Evolutionary conservation across 192 early-diverging fungal genomes (phyloP).

Genomic region (Irineochytrium annulatum): DNA sequence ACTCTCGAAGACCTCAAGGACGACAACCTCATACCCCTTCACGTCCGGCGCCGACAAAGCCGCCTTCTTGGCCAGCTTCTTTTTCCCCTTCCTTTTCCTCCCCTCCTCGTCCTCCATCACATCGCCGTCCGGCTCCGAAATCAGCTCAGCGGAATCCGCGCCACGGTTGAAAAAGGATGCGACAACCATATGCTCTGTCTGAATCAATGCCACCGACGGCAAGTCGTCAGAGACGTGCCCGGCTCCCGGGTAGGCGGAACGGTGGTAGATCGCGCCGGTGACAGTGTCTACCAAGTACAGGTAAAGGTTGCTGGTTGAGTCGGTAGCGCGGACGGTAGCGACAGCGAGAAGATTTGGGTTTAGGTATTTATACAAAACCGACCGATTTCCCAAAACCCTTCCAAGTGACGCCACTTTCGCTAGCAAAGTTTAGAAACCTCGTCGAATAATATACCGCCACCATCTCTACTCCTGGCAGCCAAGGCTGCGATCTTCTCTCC

Average conservation of each 20-base stretch:
- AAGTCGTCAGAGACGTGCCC: conserved; percentile 20
- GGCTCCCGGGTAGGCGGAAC: conserved; percentile 53
- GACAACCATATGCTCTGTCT: conserved; percentile 85
- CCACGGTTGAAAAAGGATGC: conserved; percentile 88
- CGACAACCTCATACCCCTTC: conserved; percentile 75
- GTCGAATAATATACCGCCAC: conserved; percentile 8
- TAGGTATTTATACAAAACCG: conserved; percentile 98
- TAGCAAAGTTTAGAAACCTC: not conserved
- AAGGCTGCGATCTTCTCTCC: conserved; percentile 41
- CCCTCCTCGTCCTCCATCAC: conserved; percentile 16
- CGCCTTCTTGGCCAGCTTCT: conserved; percentile 10
- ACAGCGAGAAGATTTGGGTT: conserved; percentile 87
- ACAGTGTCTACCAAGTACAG: conserved; percentile 87
- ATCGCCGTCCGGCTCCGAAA: conserved; percentile 9
- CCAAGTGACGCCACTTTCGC: conserved; percentile 84
- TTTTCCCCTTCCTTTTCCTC: conserved; percentile 9
- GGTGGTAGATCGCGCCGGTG: conserved; percentile 77
- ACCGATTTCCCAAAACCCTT: conserved; percentile 88
- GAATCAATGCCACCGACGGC: conserved; percentile 57
- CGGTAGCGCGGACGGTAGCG: conserved; percentile 49
- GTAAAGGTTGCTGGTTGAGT: conserved; percentile 36
- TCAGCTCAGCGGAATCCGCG: conserved; percentile 23
- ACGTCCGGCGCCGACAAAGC: conserved; percentile 26
- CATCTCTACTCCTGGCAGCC: conserved; percentile 6
- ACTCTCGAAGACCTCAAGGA: conserved; percentile 85